Conservation (phyloP, 208 protist genomes). For the Leishmania amazonensis region DNA sequence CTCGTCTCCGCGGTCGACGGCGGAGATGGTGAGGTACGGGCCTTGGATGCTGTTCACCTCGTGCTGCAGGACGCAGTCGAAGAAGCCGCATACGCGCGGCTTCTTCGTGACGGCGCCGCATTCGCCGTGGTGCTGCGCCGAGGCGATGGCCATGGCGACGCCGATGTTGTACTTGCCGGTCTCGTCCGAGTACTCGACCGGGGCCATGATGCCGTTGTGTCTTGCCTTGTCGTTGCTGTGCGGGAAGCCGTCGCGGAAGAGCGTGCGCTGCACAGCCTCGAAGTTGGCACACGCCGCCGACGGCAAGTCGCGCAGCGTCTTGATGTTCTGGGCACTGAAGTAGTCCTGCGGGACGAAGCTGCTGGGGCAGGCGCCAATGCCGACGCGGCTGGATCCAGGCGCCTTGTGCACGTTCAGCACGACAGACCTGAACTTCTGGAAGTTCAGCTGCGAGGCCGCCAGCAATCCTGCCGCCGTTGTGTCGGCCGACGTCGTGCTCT, state of each 20-base stretch:
- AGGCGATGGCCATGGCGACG: conserved; percentile 87
- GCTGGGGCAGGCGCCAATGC: conserved; percentile 89
- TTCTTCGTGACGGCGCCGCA: conserved; percentile 91
- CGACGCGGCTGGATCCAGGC: conserved; percentile 89
- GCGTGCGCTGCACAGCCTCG: conserved; percentile 80
- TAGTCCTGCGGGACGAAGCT: conserved; percentile 91
- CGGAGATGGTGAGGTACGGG: conserved; percentile 92
- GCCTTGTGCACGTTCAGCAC: conserved; percentile 94
- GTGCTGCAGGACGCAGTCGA: conserved; percentile 93
- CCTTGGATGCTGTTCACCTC: conserved; percentile 91
- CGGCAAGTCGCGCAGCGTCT: conserved; percentile 79
- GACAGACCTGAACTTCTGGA: conserved; percentile 66
- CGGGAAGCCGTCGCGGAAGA: conserved; percentile 61
- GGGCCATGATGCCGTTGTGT: conserved; percentile 81
- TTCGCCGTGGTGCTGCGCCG: conserved; percentile 82
- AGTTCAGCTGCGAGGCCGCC: conserved; percentile 89
- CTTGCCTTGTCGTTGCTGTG: conserved; percentile 26
- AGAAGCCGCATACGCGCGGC: conserved; percentile 89
- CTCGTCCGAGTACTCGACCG: conserved; percentile 77
- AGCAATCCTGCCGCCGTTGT: conserved; percentile 83
- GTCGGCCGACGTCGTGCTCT: conserved; percentile 89
- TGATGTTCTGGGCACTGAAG: conserved; percentile 81
- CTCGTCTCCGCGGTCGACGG: conserved; percentile 90
- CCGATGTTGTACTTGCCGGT: conserved; percentile 89
- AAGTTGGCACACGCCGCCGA: conserved; percentile 74